A percentile compares a stretch with the other conserved stretches of the same genome.
phyloP scores from a whole-genome alignment of 768 basidiomycete species.

The Calvatia gigantea region DNA sequence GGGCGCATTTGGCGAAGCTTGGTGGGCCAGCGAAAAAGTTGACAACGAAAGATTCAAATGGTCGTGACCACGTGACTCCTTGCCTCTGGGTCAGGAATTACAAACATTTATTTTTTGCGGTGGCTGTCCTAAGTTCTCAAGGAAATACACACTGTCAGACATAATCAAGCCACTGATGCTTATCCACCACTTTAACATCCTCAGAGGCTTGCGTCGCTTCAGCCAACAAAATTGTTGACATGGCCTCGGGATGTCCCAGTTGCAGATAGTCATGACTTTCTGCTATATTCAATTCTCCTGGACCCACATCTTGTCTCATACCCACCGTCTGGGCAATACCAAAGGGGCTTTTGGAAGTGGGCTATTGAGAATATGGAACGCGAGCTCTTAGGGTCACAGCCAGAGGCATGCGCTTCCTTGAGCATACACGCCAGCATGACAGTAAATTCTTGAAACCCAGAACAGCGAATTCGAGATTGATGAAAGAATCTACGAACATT shows the following conservation, averaged over 20 bases:
- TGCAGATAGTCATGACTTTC: slow-evolving; percentile 45
- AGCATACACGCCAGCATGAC: not conserved
- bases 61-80: no score
- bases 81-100: no score
- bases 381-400: slow-evolving; percentile 43
- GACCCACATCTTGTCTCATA: slow-evolving; percentile 51
- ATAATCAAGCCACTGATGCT: no score
- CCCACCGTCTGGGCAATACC: slow-evolving; percentile 63
- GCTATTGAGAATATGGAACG: slow-evolving; percentile 51
- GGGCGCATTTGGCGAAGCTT: slow-evolving; percentile 28
- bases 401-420: slow-evolving; percentile 1
- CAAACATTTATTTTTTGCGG: no score
- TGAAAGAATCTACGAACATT: slow-evolving; percentile 59
- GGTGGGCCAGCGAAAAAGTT: slow-evolving; percentile 25
- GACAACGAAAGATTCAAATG: no score
- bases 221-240: slow-evolving; percentile 35
- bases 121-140: no score
- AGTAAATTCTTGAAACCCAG: not conserved
- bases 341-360: slow-evolving; percentile 74
- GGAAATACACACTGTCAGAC: no score
- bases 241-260: slow-evolving; percentile 39
- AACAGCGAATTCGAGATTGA: slow-evolving; percentile 61
- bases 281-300: slow-evolving; percentile 49
- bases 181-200: slow-evolving; percentile 31
- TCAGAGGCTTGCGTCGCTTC: slow-evolving; percentile 53